Percentiles rank a stretch among this genome's conserved stretches.
phyloP scores from a whole-genome alignment of 164 flowering plant genomes.

The Vitis rupestris region DNA sequence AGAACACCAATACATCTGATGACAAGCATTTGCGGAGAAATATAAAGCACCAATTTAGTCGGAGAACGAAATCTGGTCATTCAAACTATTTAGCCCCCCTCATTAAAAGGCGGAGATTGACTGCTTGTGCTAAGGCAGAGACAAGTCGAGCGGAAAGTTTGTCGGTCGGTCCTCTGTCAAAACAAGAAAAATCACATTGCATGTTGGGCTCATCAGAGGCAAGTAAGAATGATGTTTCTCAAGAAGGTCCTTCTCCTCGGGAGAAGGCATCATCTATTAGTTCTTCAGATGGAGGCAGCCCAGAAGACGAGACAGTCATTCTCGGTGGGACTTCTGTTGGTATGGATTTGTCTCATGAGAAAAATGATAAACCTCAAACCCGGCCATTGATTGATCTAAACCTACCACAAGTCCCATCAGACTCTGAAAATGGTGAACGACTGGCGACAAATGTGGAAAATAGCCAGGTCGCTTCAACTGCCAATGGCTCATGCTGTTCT shows the following conservation, averaged over 20 bases:
- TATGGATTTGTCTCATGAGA: constrained; percentile 5
- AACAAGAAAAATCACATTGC: constrained; percentile 17
- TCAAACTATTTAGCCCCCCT: constrained; percentile 28
- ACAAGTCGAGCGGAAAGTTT: constrained; percentile 8
- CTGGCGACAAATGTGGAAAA: not conserved
- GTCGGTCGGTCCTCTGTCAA: constrained; percentile 9
- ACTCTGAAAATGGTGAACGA: constrained; percentile 18
- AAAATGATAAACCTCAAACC: constrained; percentile 1
- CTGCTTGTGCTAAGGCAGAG: constrained; percentile 35
- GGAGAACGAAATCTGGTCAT: constrained; percentile 26
- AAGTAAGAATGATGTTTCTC: constrained; percentile 12
- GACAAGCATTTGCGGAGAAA: constrained; percentile 24
- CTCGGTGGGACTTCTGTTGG: constrained; percentile 7
- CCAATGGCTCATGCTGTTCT: constrained; percentile 9
- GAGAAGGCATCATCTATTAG: constrained; percentile 25
- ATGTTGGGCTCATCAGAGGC: constrained; percentile 20
- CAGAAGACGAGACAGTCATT: constrained; percentile 19
- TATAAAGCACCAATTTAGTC: constrained; percentile 24
- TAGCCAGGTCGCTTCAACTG: constrained; percentile 7
- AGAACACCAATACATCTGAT: not conserved
- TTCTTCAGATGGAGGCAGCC: constrained; percentile 25
- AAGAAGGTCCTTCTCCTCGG: constrained; percentile 17
- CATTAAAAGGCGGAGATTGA: constrained; percentile 37
- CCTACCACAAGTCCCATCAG: constrained; percentile 21
- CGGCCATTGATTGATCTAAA: constrained; percentile 21